Evolutionary conservation across 352 stramenopile genomes (phyloP).

Genomic region (Pythium oligandrum): DNA sequence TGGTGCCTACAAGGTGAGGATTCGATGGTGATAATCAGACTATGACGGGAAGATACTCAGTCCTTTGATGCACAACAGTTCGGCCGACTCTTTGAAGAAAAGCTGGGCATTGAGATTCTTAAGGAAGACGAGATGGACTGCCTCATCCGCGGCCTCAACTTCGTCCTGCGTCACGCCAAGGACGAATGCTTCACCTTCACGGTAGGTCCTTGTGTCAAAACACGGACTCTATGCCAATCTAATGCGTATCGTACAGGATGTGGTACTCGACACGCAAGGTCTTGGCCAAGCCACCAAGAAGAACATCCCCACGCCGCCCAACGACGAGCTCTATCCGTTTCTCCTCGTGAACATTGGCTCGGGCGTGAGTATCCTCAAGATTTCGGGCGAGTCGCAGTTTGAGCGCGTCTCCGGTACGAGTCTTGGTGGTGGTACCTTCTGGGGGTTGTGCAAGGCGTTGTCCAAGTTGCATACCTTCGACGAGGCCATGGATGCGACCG

Average conservation of each 20-base stretch:
- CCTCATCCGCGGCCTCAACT: slow-evolving; percentile 96
- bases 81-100: slow-evolving; percentile 78
- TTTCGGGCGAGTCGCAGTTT: slow-evolving; percentile 86
- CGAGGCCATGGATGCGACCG: slow-evolving; percentile 70
- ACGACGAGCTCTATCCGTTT: slow-evolving; percentile 89
- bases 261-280: slow-evolving; percentile 51
- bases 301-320: slow-evolving; percentile 48
- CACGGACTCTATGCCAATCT: not conserved
- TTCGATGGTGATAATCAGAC: slow-evolving; percentile 1
- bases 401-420: slow-evolving; percentile 96
- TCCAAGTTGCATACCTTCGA: slow-evolving; percentile 83
- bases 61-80: slow-evolving; percentile 27
- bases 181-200: slow-evolving; percentile 97
- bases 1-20: slow-evolving; percentile 91
- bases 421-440: slow-evolving; percentile 97
- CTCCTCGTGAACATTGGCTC: slow-evolving; percentile 98
- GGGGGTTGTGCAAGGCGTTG: slow-evolving; percentile 92
- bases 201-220: slow-evolving; percentile 17
- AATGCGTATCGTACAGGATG: slow-evolving; percentile 22
- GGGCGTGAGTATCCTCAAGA: slow-evolving; percentile 95
- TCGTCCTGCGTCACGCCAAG: slow-evolving; percentile 89
- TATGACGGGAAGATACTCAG: not conserved
- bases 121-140: slow-evolving; percentile 96
- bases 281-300: slow-evolving; percentile 55
- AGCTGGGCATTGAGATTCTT: slow-evolving; percentile 89